These are phyloP conservation scores for Hyaloperonospora brassicae DNA, from an alignment of 352 stramenopile genomes.

Conservation along the genomic window DNA sequence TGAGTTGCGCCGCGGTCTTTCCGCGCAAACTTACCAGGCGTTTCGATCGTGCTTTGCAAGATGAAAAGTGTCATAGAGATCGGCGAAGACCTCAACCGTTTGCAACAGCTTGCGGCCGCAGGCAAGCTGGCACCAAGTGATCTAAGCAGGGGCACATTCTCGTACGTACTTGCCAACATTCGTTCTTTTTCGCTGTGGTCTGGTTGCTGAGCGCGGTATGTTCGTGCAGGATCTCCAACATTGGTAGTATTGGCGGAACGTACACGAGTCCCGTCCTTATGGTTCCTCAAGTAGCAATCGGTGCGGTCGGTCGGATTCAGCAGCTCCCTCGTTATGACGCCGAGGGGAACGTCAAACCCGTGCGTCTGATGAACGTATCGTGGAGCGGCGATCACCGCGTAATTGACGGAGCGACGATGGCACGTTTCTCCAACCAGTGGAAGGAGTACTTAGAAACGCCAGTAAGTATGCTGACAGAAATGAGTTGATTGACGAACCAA, in stretches of 20 bases:
- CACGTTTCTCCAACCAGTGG: constrained; percentile 95
- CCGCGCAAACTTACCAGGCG: constrained; percentile 2
- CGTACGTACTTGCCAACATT: constrained; percentile 33
- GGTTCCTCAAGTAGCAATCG: constrained; percentile 94
- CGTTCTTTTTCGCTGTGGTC: neutral
- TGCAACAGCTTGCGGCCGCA: constrained; percentile 79
- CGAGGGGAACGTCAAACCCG: constrained; percentile 77
- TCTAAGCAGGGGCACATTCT: constrained; percentile 89
- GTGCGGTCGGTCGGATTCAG: constrained; percentile 94
- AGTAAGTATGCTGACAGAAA: constrained; percentile 84
- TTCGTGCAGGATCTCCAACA: constrained; percentile 73
- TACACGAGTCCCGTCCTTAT: constrained; percentile 96
- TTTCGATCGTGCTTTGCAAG: constrained; percentile 17
- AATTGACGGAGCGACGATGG: constrained; percentile 97
- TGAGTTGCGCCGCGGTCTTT: neutral
- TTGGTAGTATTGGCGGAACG: constrained; percentile 95
- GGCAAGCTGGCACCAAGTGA: constrained; percentile 81
- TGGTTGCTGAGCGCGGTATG: neutral
- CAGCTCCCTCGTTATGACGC: constrained; percentile 90
- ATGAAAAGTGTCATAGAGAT: constrained; percentile 79
- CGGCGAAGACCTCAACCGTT: constrained; percentile 73
- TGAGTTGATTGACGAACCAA: constrained; percentile 63
- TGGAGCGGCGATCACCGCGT: constrained; percentile 98
- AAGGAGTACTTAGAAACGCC: constrained; percentile 95
- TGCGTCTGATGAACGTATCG: constrained; percentile 93